These are phyloP conservation scores for Phytophthora megakarya DNA, from an alignment of 352 stramenopile species.

Conservation along the genomic window DNA sequence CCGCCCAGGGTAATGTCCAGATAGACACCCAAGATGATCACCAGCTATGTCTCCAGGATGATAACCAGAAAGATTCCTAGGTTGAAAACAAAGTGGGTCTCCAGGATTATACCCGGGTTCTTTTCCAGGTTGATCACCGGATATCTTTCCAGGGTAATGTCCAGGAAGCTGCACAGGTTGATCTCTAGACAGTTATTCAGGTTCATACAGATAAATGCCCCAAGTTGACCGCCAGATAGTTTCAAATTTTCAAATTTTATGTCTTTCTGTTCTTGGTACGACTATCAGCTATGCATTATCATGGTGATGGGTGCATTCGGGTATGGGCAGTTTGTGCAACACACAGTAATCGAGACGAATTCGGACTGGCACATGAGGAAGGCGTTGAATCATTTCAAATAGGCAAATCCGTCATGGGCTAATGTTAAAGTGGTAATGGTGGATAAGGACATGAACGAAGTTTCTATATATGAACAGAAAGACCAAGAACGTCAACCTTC, in stretches of 20 bases:
- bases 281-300: neutral
- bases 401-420: neutral
- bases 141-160: neutral
- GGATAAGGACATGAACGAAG: constrained; percentile 5
- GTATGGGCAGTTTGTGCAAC: neutral
- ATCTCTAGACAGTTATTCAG: too few relatives aligned
- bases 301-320: constrained; percentile 1
- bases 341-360: constrained; percentile 1
- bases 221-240: too few relatives aligned
- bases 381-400: neutral
- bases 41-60: neutral
- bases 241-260: too few relatives aligned
- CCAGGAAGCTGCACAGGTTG: too few relatives aligned
- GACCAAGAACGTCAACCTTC: neutral
- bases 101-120: too few relatives aligned
- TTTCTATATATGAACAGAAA: neutral
- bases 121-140: neutral
- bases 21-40: neutral
- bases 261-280: too few relatives aligned
- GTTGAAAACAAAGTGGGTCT: too few relatives aligned
- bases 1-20: too few relatives aligned
- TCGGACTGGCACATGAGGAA: neutral
- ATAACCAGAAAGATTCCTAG: neutral
- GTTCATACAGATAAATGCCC: too few relatives aligned
- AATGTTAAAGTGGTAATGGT: neutral